phyloP scores from a whole-genome alignment of 2,329 filamentous ascomycete genomes.

The Chrysoporthe austroafricana region DNA sequence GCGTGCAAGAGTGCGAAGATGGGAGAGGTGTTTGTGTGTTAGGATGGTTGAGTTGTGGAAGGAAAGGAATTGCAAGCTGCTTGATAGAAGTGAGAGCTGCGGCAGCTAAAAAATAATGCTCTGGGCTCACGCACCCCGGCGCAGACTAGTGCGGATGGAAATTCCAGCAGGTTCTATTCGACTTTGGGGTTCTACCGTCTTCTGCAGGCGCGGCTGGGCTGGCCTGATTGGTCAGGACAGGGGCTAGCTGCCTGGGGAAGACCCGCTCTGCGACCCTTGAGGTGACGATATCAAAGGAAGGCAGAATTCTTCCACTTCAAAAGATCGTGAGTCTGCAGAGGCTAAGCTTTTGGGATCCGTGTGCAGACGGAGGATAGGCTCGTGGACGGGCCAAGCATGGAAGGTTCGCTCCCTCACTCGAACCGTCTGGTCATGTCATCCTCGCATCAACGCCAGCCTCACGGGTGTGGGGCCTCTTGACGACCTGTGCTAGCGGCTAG shows the following conservation, averaged over 20 bases:
- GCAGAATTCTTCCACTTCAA: neutral
- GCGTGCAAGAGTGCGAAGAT: constrained; percentile 16
- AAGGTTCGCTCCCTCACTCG: neutral
- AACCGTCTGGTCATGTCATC: neutral
- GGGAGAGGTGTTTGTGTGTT: constrained; percentile 9
- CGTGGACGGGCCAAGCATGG: neutral
- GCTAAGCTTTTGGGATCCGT: neutral
- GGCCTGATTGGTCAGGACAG: constrained; percentile 23
- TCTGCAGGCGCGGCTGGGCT: constrained; percentile 5
- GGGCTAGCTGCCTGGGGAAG: constrained; percentile 17
- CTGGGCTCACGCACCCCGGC: constrained; percentile 18
- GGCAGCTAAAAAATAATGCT: constrained; percentile 29
- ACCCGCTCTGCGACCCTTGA: constrained; percentile 21
- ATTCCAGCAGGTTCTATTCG: constrained; percentile 30
- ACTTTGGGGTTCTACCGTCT: constrained; percentile 23
- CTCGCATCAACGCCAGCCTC: constrained; percentile 9
- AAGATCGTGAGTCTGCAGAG: neutral
- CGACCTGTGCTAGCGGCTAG: constrained; percentile 4
- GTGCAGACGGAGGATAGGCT: neutral
- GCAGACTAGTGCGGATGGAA: constrained; percentile 23
- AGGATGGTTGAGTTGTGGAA: constrained; percentile 12
- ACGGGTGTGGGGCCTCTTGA: constrained; percentile 1
- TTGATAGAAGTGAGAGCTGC: constrained; percentile 20
- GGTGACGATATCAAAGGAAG: constrained; percentile 16
- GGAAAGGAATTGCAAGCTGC: constrained; percentile 13